Percentiles rank a stretch among this genome's conserved stretches.
Evolutionary conservation across 202 grass and related monocot species (phyloP).

Genomic region (Dendrocalamus latiflorus): DNA sequence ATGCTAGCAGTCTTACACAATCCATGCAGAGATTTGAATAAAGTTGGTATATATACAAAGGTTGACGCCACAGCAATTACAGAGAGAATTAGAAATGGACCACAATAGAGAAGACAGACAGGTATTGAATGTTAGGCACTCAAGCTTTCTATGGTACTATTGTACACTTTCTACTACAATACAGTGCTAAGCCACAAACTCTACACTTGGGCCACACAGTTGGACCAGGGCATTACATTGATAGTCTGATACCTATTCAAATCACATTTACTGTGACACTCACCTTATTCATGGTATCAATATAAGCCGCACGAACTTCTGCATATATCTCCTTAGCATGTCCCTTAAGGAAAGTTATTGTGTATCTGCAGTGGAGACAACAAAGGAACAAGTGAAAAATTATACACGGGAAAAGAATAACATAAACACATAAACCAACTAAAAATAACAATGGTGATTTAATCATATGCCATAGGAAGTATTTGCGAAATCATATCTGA

Average conservation of each 20-base stretch:
- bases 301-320: conserved; percentile 84
- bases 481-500: background rate
- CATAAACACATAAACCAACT: background rate
- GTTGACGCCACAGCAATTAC: background rate
- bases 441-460: background rate
- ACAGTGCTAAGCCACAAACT: background rate
- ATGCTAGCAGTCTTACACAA: background rate
- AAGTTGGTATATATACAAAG: background rate
- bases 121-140: background rate
- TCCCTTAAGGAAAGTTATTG: conserved; percentile 81
- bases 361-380: conserved; percentile 43
- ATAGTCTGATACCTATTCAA: background rate
- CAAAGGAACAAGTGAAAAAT: background rate
- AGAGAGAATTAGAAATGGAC: background rate
- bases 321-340: conserved; percentile 97
- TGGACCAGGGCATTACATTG: background rate
- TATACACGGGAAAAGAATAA: background rate
- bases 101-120: background rate
- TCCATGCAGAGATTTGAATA: background rate
- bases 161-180: conserved; percentile 9
- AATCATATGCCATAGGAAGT: background rate
- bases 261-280: conserved; percentile 19
- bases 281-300: conserved; percentile 99
- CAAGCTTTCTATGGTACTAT: background rate
- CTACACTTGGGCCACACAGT: background rate